phyloP scores from a whole-genome alignment of 192 early-diverging fungal genomes.

The Chytriomyces sp. region DNA sequence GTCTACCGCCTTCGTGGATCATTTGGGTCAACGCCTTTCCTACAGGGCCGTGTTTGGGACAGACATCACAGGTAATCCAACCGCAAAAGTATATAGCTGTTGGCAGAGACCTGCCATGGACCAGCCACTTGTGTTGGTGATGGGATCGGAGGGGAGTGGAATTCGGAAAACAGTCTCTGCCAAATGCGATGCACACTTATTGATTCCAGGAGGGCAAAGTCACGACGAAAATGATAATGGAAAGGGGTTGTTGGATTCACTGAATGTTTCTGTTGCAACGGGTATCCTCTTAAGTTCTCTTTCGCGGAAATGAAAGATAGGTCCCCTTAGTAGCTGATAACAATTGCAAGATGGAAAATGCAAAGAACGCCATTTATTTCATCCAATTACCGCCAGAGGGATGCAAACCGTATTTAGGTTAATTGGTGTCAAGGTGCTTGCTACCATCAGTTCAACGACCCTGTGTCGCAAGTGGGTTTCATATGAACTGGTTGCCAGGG shows the following conservation, averaged over 20 bases:
- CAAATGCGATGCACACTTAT: slow-evolving; percentile 59
- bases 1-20: too few relatives aligned
- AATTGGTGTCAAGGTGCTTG: too few relatives aligned
- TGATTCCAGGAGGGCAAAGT: slow-evolving; percentile 42
- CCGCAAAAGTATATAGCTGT: slow-evolving; percentile 1
- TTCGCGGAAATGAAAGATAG: neutral
- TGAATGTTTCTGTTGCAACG: slow-evolving; percentile 47
- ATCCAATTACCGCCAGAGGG: too few relatives aligned
- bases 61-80: slow-evolving; percentile 19
- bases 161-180: slow-evolving; percentile 57
- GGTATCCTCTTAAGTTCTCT: slow-evolving; percentile 41
- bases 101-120: slow-evolving; percentile 40
- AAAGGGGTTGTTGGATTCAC: slow-evolving; percentile 46
- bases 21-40: too few relatives aligned
- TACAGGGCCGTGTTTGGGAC: too few relatives aligned
- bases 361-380: too few relatives aligned
- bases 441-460: too few relatives aligned
- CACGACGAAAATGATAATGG: slow-evolving; percentile 21
- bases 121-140: slow-evolving; percentile 54
- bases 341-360: too few relatives aligned
- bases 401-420: too few relatives aligned
- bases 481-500: too few relatives aligned
- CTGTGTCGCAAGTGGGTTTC: too few relatives aligned
- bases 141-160: slow-evolving; percentile 72
- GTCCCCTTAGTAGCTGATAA: too few relatives aligned